These are phyloP conservation scores for Dactylellina haptotyla DNA, from an alignment of 2,329 filamentous ascomycete species.

Conservation along the genomic window DNA sequence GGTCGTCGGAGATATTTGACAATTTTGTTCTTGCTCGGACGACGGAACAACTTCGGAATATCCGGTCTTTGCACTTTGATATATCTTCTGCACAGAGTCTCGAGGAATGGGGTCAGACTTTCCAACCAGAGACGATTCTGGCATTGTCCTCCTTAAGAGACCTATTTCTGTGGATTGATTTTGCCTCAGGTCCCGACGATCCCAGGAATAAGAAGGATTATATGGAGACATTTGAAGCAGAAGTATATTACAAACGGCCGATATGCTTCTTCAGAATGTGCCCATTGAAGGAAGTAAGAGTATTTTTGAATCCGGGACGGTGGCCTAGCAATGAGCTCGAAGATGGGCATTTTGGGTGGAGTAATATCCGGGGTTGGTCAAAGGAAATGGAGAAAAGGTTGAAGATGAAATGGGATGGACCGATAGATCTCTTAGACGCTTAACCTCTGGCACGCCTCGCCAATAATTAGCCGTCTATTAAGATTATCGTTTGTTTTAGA, in stretches of 20 bases:
- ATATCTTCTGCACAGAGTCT: background rate
- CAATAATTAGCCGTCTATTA: too few relatives aligned
- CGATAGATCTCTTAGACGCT: constrained; percentile 23
- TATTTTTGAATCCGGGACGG: constrained; percentile 12
- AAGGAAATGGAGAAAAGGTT: constrained; percentile 11
- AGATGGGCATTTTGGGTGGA: constrained; percentile 9
- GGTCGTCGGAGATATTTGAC: constrained; percentile 17
- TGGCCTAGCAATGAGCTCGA: constrained; percentile 1
- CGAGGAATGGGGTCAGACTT: constrained; percentile 14
- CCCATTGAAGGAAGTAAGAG: constrained; percentile 24
- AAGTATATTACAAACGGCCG: constrained; percentile 30
- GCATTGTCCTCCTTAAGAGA: background rate
- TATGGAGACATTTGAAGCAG: constrained; percentile 11
- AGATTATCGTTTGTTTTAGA: too few relatives aligned
- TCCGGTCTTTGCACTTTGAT: constrained; percentile 18
- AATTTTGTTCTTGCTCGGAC: background rate
- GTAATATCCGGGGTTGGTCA: constrained; percentile 9
- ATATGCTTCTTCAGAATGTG: constrained; percentile 28
- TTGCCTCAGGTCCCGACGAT: background rate
- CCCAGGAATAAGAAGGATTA: constrained; percentile 1
- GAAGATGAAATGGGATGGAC: constrained; percentile 14
- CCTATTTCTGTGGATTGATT: constrained; percentile 24
- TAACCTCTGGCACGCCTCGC: background rate
- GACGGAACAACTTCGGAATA: background rate
- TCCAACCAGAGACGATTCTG: constrained; percentile 5